A percentile compares a stretch with the other conserved stretches of the same genome.
Evolutionary conservation across 1,139 yeast genomes (phyloP).

Genomic region (Eremothecium cymbalariae): DNA sequence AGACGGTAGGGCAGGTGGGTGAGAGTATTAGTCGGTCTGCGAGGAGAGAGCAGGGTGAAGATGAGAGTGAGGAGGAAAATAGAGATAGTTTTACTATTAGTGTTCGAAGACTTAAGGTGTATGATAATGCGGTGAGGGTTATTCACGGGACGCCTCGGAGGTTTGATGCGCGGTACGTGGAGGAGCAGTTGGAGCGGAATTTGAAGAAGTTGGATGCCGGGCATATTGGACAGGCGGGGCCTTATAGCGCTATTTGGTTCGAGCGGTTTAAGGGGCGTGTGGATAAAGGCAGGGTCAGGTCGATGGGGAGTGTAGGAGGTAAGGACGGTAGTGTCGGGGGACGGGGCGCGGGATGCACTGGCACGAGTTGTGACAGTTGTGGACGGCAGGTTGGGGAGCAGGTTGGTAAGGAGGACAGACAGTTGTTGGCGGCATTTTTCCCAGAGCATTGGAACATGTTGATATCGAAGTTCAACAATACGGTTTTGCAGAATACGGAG

Average conservation of each 20-base stretch:
- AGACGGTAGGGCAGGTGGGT: no score
- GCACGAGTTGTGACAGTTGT: no score
- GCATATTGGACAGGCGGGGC: neutral
- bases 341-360: no score
- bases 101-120: conserved; percentile 27
- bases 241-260: neutral
- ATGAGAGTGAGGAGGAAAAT: neutral
- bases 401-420: no score
- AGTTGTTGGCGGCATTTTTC: neutral
- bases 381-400: no score
- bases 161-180: conserved; percentile 20
- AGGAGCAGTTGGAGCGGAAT: conserved; percentile 15
- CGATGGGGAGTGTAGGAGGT: no score
- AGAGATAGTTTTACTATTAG: conserved; percentile 22
- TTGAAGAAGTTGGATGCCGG: conserved; percentile 17
- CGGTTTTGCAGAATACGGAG: neutral
- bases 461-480: neutral
- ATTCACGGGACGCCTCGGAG: conserved; percentile 17
- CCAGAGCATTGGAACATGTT: neutral
- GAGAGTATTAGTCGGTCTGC: conserved; percentile 1
- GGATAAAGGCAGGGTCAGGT: no score
- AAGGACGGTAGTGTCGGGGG: no score
- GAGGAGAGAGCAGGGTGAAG: conserved; percentile 2
- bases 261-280: no score
- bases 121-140: conserved; percentile 22